These are phyloP conservation scores for Pythium utonaiense DNA, from an alignment of 352 stramenopile species.

Conservation along the genomic window DNA sequence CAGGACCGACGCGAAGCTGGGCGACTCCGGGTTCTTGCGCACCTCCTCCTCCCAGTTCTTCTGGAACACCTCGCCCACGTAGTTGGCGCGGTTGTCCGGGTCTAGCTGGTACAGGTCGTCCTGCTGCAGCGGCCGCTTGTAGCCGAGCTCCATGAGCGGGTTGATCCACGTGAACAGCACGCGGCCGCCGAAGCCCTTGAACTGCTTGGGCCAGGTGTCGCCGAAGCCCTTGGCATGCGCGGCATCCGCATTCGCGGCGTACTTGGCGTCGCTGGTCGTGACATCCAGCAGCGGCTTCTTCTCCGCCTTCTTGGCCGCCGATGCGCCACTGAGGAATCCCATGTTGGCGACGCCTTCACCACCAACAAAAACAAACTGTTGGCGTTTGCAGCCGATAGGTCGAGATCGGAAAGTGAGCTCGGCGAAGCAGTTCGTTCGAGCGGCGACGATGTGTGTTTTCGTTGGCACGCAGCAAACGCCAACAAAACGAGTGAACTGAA, in stretches of 20 bases:
- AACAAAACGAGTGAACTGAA: conserved; percentile 12
- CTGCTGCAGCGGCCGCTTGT: conserved; percentile 60
- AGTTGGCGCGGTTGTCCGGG: conserved; percentile 48
- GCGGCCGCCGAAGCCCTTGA: conserved; percentile 43
- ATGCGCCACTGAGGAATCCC: conserved; percentile 1
- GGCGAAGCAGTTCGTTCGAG: not conserved
- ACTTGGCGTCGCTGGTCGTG: not conserved
- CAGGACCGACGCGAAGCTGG: not conserved
- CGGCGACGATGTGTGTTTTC: no score
- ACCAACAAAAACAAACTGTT: not conserved
- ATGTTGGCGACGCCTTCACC: not conserved
- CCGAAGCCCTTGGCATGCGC: not conserved
- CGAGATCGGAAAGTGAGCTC: not conserved
- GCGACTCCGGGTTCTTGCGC: not conserved
- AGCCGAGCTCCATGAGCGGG: conserved; percentile 11
- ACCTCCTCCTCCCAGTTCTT: conserved; percentile 27
- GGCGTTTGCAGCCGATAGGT: not conserved
- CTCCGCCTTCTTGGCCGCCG: conserved; percentile 6
- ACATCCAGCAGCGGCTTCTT: conserved; percentile 28
- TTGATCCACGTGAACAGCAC: conserved; percentile 28
- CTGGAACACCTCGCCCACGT: conserved; percentile 42
- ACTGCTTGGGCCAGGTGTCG: conserved; percentile 34
- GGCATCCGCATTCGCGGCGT: not conserved
- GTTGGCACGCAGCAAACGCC: not conserved
- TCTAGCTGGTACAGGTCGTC: conserved; percentile 83